These are phyloP conservation scores for Lepiota venenata DNA, from an alignment of 768 basidiomycete species.

Conservation along the genomic window DNA sequence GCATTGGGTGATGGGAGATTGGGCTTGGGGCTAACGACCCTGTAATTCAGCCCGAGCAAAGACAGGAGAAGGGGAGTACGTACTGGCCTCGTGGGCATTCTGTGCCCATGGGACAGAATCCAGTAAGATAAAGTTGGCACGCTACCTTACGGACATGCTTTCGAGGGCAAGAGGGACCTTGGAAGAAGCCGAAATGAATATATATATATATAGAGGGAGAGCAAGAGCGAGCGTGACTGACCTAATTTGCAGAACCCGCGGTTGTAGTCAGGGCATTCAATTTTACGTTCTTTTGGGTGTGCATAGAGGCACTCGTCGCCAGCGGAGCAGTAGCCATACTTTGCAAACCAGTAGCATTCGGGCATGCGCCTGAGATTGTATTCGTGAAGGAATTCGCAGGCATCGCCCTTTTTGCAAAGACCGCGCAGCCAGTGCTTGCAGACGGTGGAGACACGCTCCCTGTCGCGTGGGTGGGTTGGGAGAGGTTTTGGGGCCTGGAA, in stretches of 20 bases:
- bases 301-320: constrained; percentile 98
- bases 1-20: constrained; percentile 63
- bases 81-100: constrained; percentile 90
- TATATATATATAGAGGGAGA: constrained; percentile 8
- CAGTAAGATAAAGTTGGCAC: constrained; percentile 88
- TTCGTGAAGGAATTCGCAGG: constrained; percentile 98
- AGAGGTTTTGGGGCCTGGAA: constrained; percentile 85
- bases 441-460: constrained; percentile 85
- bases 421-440: constrained; percentile 99
- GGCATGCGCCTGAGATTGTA: constrained; percentile 98
- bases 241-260: constrained; percentile 95
- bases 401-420: constrained; percentile 96
- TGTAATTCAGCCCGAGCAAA: constrained; percentile 13
- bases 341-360: constrained; percentile 98
- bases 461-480: constrained; percentile 79
- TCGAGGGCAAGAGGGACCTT: constrained; percentile 84
- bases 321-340: constrained; percentile 95
- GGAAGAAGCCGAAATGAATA: constrained; percentile 11
- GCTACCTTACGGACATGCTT: constrained; percentile 92
- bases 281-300: constrained; percentile 86
- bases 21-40: constrained; percentile 66
- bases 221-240: constrained; percentile 32
- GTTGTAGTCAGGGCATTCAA: constrained; percentile 94
- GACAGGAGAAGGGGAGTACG: constrained; percentile 29
- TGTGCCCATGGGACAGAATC: constrained; percentile 88